Evolutionary conservation across 2,329 filamentous ascomycete genomes (phyloP), one percentile per base, ranked within the genome.

Genomic region (Sphaerulina vaccinii): DNA sequence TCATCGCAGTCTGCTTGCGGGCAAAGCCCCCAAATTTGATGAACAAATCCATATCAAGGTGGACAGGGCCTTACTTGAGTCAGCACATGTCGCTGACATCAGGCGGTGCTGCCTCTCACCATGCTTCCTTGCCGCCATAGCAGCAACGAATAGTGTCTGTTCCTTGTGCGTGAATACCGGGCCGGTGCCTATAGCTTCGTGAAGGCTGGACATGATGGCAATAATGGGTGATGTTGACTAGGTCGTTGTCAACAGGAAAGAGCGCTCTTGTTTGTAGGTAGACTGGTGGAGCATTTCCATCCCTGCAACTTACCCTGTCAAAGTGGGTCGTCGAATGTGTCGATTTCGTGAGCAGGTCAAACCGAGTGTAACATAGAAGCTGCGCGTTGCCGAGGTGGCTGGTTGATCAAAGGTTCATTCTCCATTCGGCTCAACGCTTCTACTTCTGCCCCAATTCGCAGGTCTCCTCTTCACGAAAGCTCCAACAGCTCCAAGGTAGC

Each of bases 391-490:
- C 13, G 32, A 7, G 32, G 5, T 35, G 15, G 22, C 10, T 11
- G 11, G 22, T 39, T 6, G 2, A 16, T 19, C n/a, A 39, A 3
- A 10, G 9, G 15, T 3, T 29, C 21, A 49, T 32, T 22, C 24
- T 8, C 49, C 50, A 40, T 54, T 54, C 2, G 49, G 52, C 19
- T 60, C 57, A 24, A 46, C 52, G 46, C 52, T 58, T 37, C 29
- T 52, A 35, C 56, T 60, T 18, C 65, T 66, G 1, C 91, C 91
- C 92, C 92, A 97, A 64, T 96, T 95, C 56, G 80, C 80, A 0
- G 92, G 92, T 72, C 96, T 90, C 39, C 90, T 78, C 74, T 92
- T 95, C 54, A 99, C 75, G 68, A 99, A 99, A 0, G 93, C 93
- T 1, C 93, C 93, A 0, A 97, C 93, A 16, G 90, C 83, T 8